Evolutionary conservation across 257 asterid species (phyloP).

Genomic region (Solanum dulcamara): DNA sequence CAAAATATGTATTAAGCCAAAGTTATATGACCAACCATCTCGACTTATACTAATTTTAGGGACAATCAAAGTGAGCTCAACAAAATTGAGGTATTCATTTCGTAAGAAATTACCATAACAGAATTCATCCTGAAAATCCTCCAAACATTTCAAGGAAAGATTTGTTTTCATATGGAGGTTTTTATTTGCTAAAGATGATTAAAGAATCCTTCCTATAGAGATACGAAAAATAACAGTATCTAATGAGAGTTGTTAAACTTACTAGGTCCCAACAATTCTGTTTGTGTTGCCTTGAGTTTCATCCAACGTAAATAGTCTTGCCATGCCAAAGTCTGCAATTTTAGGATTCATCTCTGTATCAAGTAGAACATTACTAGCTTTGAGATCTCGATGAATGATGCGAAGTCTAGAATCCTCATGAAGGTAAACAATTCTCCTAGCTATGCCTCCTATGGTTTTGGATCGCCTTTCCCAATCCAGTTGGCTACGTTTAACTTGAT

Average conservation of each 20-base stretch:
- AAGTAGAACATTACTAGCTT: conserved; percentile 20
- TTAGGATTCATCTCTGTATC: conserved; percentile 25
- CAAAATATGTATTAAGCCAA: not conserved
- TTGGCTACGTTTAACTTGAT: not conserved
- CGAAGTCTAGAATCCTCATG: conserved; percentile 27
- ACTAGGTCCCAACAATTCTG: not conserved
- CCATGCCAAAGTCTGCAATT: conserved; percentile 27
- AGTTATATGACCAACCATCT: not conserved
- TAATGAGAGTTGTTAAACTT: not conserved
- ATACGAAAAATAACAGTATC: not conserved
- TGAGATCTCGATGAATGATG: conserved; percentile 28
- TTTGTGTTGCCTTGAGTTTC: not conserved
- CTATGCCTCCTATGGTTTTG: conserved; percentile 13
- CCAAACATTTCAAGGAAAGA: not conserved
- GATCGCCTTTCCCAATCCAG: conserved; percentile 19
- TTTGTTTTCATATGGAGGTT: not conserved
- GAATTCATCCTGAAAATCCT: not conserved
- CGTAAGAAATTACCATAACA: too few relatives aligned
- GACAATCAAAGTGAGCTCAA: not conserved
- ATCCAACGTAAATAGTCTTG: not conserved
- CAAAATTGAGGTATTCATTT: not conserved
- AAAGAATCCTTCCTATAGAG: not conserved
- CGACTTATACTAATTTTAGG: not conserved
- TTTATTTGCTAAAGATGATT: not conserved
- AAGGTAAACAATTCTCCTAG: conserved; percentile 18